Base-by-base conservation (phyloP, 495 filamentous ascomycete species). In the Letharia columbiana region DNA sequence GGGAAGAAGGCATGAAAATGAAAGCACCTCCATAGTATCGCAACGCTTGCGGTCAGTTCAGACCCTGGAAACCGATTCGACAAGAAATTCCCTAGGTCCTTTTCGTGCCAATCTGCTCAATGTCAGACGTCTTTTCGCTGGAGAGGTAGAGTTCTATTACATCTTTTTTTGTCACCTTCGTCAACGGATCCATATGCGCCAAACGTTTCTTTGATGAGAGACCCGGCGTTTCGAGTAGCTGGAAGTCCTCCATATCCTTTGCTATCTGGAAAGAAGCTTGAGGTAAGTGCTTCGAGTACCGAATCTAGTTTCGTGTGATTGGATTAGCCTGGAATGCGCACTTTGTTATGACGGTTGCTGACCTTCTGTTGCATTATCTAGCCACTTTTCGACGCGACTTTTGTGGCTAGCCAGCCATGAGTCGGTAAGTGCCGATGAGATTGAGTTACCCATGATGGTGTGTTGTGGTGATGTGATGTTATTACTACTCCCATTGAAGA, bases 11-110 rank as follows among this genome's bases (percentile, higher is more conserved):
- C 54, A 37, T 57, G 54, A 7, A 37, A 57, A 9, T 57, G 54
- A 37, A 57, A 57, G 54, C 54, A 57, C 33, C 54, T 57, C 54
- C 54, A 57, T 8, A 57, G 33, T 9, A 57, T 20, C 13, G 54
- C 15, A 7, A 57, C 12, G 54, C 54, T 57, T 57, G 54, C 33
- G 3, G 9, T 20, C 33, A 57, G 17, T 20, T 39, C 33, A 23
- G 54, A 1, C 15, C 31, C 31, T 0, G 31, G 31, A 4, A 57
- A 57, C 3, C 15, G 18, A 10, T 37, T 37, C 2, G 54, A 37
- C 17, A 57, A 37, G 54, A 57, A 57, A n/a, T 8, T 13, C 2
- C 2, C 7, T 1, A 57, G 54, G 54, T 57, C 54, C n/a, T 2
- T 37, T 7, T 37, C 54, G 17, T 6, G 33, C 54, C 54, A 57